These are phyloP conservation scores for Solanum aculeatissimum DNA, from an alignment of 305 asterid genomes.

Conservation along the genomic window DNA sequence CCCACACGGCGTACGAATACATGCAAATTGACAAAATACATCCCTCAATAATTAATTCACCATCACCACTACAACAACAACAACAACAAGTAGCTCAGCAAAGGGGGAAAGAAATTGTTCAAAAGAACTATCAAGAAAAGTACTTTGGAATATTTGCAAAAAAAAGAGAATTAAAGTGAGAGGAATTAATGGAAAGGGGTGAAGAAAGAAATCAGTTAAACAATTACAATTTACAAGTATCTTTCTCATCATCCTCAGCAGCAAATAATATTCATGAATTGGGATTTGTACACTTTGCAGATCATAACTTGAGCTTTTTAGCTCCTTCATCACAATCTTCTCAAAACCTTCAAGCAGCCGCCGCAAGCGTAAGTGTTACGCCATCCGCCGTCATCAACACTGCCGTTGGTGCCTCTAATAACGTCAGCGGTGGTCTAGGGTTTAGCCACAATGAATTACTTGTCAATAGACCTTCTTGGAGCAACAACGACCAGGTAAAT, in stretches of 20 bases:
- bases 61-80: not conserved
- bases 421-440: slow-evolving; percentile 26
- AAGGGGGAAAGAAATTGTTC: not conserved
- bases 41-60: not conserved
- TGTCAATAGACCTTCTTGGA: slow-evolving; percentile 56
- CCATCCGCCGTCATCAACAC: not conserved
- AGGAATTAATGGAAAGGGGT: slow-evolving; percentile 50
- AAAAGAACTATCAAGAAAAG: not conserved
- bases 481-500: slow-evolving; percentile 51
- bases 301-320: slow-evolving; percentile 64
- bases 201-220: slow-evolving; percentile 26
- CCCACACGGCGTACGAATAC: not conserved
- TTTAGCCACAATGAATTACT: slow-evolving; percentile 33
- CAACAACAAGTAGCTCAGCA: not conserved
- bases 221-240: slow-evolving; percentile 39
- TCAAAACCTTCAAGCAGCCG: slow-evolving; percentile 16
- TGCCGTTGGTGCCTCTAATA: not conserved
- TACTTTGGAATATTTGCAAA: not conserved
- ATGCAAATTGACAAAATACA: not conserved
- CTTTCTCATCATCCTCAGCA: slow-evolving; percentile 7
- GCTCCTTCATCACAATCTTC: slow-evolving; percentile 28
- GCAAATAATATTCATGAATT: slow-evolving; percentile 25
- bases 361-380: slow-evolving; percentile 2
- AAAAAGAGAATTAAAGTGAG: not conserved
- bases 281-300: slow-evolving; percentile 75